Evolutionary conservation across 2,329 filamentous ascomycete genomes (phyloP), one percentile per base, ranked within the genome.

Genomic region (Byssochlamys sp.): DNA sequence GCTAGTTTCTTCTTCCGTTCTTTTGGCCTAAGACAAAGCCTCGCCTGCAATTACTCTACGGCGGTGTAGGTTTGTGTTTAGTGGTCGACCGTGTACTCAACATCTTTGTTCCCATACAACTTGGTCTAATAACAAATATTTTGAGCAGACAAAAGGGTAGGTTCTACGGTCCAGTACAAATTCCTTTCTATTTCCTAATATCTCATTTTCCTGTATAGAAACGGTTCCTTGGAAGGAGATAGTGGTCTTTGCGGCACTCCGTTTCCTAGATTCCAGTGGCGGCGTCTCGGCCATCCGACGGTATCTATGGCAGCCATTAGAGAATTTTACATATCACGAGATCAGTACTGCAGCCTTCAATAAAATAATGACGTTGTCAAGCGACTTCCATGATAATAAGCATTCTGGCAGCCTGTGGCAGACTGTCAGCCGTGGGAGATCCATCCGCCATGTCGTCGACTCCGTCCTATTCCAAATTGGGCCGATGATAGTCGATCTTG

Each of bases 91-190:
- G 91, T 62, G 82, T 82, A 4, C 76, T 95, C 54, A 89, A 91
- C 64, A 77, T 95, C 12, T 75, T 95, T 49, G 84, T 90, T 31
- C 90, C 90, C n/a, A 82, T 88, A 24, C 89, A 94, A 67, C 83
- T 92, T 31, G 90, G 90, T 61, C 84, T 89, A 58, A 85, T 95
- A 61, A 86, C 89, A 61, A 84, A 94, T 65, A 82, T 82, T 59
- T 75, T 95, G 25, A 79, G 79, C 29, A 76, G 78, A 7, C 70
- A 66, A 35, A 77, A 80, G 49, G 72, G 77, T 50, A 76, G 71
- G 57, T 53, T 33, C 31, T 9, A 4, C 39, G 35, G 9, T 53
- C 56, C 24, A 39, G 35, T 31, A 51, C 58, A 33, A 52, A 56
- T 56, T 52, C 54, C 12, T 33, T 56, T 10, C 14, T 57, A 33